Percentiles rank a stretch among this genome's conserved stretches.
Conservation (phyloP, 1,284 basidiomycete species). For the Xanthoconium separans region DNA sequence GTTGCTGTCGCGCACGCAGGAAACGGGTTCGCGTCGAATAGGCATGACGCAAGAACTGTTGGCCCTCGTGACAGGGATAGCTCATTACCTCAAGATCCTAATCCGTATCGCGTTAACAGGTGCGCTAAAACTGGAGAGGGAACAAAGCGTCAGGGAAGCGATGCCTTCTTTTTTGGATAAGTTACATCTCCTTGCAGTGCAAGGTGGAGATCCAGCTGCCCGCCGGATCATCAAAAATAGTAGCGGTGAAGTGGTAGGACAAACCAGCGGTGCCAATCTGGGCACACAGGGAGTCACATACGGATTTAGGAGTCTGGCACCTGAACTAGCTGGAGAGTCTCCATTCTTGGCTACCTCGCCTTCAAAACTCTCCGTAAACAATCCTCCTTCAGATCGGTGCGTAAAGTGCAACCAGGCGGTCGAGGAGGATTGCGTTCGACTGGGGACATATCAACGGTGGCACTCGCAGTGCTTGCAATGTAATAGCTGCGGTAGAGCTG, state of each 20-base stretch:
- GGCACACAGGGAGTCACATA: constrained; percentile 83
- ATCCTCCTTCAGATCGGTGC: constrained; percentile 87
- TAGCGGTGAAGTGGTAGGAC: constrained; percentile 58
- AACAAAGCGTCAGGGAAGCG: constrained; percentile 79
- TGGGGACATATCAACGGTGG: constrained; percentile 95
- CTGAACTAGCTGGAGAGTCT: constrained; percentile 85
- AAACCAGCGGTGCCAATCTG: constrained; percentile 48
- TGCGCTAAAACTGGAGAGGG: constrained; percentile 92
- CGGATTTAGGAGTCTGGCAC: constrained; percentile 86
- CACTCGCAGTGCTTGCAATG: constrained; percentile 93
- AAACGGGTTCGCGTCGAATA: constrained; percentile 85
- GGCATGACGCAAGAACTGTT: constrained; percentile 97
- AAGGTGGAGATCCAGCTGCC: constrained; percentile 80
- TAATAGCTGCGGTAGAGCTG: constrained; percentile 73
- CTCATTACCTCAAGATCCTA: constrained; percentile 98
- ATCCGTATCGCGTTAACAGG: constrained; percentile 98
- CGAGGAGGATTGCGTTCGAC: constrained; percentile 94
- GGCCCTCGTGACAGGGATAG: constrained; percentile 96
- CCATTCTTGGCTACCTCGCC: constrained; percentile 57
- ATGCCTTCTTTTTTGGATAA: constrained; percentile 91
- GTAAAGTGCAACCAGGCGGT: constrained; percentile 87
- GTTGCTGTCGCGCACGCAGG: constrained; percentile 93
- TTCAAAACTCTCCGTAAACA: constrained; percentile 52
- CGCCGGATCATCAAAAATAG: constrained; percentile 65
- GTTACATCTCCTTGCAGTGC: constrained; percentile 87